Conservation (phyloP, 2,329 filamentous ascomycete species). For the Colletotrichum sansevieriae region DNA sequence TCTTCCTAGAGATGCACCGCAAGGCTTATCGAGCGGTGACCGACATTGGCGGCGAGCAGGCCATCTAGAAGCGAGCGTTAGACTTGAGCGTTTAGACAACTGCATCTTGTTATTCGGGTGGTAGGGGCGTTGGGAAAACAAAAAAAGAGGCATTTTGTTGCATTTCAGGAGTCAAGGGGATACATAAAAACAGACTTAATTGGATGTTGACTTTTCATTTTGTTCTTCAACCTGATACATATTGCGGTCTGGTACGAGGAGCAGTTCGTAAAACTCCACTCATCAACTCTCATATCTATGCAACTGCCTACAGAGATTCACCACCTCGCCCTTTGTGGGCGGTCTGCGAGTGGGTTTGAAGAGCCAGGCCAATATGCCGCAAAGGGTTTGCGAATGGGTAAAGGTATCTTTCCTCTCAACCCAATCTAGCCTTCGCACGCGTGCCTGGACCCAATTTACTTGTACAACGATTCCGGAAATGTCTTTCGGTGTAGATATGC, state of each 20-base stretch:
- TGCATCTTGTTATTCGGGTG: slow-evolving; percentile 23
- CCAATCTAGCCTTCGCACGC: neutral
- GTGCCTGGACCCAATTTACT: neutral
- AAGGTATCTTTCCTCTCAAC: too few relatives aligned
- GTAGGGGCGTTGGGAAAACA: slow-evolving; percentile 28
- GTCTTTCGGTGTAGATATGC: slow-evolving; percentile 1
- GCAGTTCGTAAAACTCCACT: neutral
- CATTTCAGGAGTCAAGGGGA: slow-evolving; percentile 38
- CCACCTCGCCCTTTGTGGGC: neutral
- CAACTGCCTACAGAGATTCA: neutral
- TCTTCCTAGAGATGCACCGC: slow-evolving; percentile 90
- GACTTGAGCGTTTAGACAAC: slow-evolving; percentile 28
- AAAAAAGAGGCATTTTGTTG: slow-evolving; percentile 32
- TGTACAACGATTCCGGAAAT: slow-evolving; percentile 8
- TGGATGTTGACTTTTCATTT: neutral
- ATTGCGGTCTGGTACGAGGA: slow-evolving; percentile 5
- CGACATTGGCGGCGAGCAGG: slow-evolving; percentile 53
- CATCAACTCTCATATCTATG: neutral
- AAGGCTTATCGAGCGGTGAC: slow-evolving; percentile 75
- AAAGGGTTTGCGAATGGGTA: neutral
- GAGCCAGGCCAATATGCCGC: slow-evolving; percentile 3
- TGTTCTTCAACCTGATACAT: neutral
- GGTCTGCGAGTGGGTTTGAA: neutral
- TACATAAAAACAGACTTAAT: slow-evolving; percentile 9
- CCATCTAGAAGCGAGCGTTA: slow-evolving; percentile 17